These are phyloP conservation scores for Buxus sempervirens DNA, from an alignment of 164 flowering plant genomes.

Conservation along the genomic window DNA sequence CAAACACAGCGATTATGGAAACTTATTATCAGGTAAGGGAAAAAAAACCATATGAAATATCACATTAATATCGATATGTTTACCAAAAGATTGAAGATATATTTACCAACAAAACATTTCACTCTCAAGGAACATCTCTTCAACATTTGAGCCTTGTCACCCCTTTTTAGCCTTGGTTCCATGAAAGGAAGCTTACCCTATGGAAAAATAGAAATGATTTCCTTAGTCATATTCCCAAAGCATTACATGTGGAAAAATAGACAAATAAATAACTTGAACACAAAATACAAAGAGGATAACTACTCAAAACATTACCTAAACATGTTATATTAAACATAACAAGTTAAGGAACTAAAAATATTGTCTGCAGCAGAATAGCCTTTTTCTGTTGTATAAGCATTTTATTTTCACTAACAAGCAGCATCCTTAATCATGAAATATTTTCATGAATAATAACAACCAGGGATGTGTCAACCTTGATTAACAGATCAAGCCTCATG, in stretches of 20 bases:
- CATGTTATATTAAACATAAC: too few species aligned
- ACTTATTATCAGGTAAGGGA: not conserved
- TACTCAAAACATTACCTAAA: too few species aligned
- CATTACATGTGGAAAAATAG: not conserved
- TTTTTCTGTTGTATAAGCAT: too few species aligned
- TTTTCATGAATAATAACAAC: too few species aligned
- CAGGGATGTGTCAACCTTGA: too few species aligned
- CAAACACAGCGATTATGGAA: constrained; percentile 23
- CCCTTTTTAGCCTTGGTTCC: constrained; percentile 53
- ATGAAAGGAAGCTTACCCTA: constrained; percentile 78
- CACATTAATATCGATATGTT: not conserved
- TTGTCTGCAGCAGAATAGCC: too few species aligned
- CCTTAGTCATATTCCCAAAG: not conserved
- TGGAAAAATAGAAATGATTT: not conserved
- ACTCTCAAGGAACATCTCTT: constrained; percentile 60
- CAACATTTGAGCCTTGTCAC: constrained; percentile 45
- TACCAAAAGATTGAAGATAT: not conserved
- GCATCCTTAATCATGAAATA: too few species aligned
- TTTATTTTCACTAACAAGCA: too few species aligned
- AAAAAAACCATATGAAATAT: not conserved
- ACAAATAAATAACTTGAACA: too few species aligned
- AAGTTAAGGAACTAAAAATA: too few species aligned
- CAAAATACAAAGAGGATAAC: too few species aligned
- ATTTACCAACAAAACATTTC: constrained; percentile 77
- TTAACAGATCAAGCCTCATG: too few species aligned